Percentiles rank a stretch among this genome's conserved stretches.
These are phyloP conservation scores for Bipolaris zeicola DNA, from an alignment of 2,329 filamentous ascomycete genomes.

Conservation along the genomic window DNA sequence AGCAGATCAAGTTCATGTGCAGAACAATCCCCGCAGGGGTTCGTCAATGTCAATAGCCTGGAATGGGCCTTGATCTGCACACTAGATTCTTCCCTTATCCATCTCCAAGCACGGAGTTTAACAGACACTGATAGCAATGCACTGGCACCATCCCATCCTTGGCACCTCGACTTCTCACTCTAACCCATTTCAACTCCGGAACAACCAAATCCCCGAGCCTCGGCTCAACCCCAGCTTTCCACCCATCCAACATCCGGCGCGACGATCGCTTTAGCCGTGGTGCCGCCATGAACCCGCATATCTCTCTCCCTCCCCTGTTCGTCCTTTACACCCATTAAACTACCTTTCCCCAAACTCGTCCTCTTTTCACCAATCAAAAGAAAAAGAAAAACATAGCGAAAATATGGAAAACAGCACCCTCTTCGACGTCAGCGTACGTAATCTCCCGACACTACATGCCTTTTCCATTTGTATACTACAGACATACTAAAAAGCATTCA, in stretches of 20 bases:
- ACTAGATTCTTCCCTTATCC: neutral
- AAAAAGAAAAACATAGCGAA: neutral
- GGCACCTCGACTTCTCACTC: neutral
- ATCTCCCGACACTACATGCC: neutral
- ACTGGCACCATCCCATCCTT: neutral
- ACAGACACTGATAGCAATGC: too few species aligned
- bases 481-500: slow-evolving; percentile 1
- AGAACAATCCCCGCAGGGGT: too few species aligned
- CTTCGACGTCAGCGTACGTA: slow-evolving; percentile 45
- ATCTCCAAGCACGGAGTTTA: neutral
- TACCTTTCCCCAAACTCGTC: too few species aligned
- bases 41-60: too few species aligned
- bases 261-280: slow-evolving; percentile 6
- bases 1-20: too few species aligned
- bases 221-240: slow-evolving; percentile 33
- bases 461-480: neutral
- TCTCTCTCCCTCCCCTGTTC: neutral
- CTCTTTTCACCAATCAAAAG: too few species aligned
- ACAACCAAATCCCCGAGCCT: slow-evolving; percentile 25
- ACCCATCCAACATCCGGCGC: slow-evolving; percentile 13
- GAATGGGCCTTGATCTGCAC: too few species aligned
- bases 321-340: neutral
- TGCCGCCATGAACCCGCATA: slow-evolving; percentile 9
- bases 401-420: slow-evolving; percentile 48
- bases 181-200: neutral